These are phyloP conservation scores for Gaeumannomyces tritici DNA, from an alignment of 2,329 filamentous ascomycete genomes.

Conservation along the genomic window DNA sequence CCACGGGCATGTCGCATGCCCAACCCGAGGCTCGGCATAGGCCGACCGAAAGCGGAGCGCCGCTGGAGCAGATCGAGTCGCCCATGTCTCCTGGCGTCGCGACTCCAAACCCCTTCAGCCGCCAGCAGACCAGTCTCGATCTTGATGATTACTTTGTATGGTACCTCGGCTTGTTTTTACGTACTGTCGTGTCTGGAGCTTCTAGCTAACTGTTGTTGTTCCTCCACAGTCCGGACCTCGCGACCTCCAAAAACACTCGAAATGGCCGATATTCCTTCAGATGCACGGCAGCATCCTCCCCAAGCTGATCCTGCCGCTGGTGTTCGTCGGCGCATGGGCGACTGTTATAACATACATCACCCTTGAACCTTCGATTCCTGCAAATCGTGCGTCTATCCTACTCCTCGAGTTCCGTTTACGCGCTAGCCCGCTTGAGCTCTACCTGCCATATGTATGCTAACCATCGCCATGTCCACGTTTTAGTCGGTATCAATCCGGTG, in stretches of 20 bases:
- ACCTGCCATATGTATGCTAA: not conserved
- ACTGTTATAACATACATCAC: slow-evolving; percentile 45
- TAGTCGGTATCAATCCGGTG: slow-evolving; percentile 50
- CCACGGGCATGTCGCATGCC: not conserved
- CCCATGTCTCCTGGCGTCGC: slow-evolving; percentile 16
- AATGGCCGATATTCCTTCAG: slow-evolving; percentile 68
- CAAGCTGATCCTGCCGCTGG: slow-evolving; percentile 63
- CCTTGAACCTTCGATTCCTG: not conserved
- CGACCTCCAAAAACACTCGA: slow-evolving; percentile 64
- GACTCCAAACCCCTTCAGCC: slow-evolving; percentile 18
- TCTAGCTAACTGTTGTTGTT: not conserved
- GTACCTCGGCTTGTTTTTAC: not conserved
- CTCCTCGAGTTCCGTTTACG: not conserved
- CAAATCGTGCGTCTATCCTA: not conserved
- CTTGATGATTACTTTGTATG: slow-evolving; percentile 36
- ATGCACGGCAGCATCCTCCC: slow-evolving; percentile 66
- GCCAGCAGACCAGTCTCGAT: slow-evolving; percentile 23
- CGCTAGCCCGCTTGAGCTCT: not conserved
- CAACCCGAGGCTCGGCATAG: not conserved
- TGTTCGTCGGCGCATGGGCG: slow-evolving; percentile 55
- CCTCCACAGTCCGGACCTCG: slow-evolving; percentile 43
- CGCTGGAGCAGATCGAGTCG: slow-evolving; percentile 9
- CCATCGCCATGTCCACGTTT: not conserved
- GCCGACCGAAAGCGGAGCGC: not conserved
- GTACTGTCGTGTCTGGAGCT: not conserved